Evolutionary conservation across 2,329 filamentous ascomycete genomes (phyloP).

Genomic region (Cladorrhinum sp.): DNA sequence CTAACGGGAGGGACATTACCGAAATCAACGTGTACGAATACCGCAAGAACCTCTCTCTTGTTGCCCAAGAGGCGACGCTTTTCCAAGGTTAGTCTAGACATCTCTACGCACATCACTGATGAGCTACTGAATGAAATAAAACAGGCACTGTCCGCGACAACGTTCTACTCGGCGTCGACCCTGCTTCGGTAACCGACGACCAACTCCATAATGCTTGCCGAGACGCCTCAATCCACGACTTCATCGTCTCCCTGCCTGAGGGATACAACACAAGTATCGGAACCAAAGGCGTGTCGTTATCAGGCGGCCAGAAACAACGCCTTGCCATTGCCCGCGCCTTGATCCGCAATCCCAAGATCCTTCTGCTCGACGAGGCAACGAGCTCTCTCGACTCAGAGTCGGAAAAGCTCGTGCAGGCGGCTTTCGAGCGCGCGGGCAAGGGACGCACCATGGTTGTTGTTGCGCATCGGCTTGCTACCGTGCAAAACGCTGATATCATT

Average conservation of each 20-base stretch:
- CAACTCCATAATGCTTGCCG: conserved; percentile 50
- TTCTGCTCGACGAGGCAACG: conserved; percentile 71
- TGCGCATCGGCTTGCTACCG: conserved; percentile 72
- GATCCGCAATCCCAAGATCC: conserved; percentile 58
- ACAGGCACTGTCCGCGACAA: conserved; percentile 64
- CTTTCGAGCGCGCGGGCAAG: conserved; percentile 61
- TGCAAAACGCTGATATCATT: conserved; percentile 65
- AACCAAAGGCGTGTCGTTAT: conserved; percentile 60
- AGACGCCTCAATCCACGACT: conserved; percentile 43
- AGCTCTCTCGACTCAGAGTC: conserved; percentile 59
- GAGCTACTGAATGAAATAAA: too few species aligned
- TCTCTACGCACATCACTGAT: too few species aligned
- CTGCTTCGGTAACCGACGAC: conserved; percentile 48
- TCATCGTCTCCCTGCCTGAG: conserved; percentile 34
- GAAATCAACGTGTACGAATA: conserved; percentile 61
- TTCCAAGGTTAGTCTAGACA: conserved; percentile 50
- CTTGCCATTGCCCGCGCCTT: conserved; percentile 67
- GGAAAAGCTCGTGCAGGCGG: conserved; percentile 58
- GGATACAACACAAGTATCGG: conserved; percentile 68
- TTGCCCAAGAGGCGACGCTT: conserved; percentile 71
- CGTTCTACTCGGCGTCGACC: conserved; percentile 59
- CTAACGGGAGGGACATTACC: conserved; percentile 59
- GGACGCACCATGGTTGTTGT: conserved; percentile 69
- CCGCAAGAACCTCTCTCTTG: conserved; percentile 63
- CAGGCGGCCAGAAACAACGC: conserved; percentile 68